Conservation (phyloP, 2,329 filamentous ascomycete genomes). For the Lasiodiplodia sp. region DNA sequence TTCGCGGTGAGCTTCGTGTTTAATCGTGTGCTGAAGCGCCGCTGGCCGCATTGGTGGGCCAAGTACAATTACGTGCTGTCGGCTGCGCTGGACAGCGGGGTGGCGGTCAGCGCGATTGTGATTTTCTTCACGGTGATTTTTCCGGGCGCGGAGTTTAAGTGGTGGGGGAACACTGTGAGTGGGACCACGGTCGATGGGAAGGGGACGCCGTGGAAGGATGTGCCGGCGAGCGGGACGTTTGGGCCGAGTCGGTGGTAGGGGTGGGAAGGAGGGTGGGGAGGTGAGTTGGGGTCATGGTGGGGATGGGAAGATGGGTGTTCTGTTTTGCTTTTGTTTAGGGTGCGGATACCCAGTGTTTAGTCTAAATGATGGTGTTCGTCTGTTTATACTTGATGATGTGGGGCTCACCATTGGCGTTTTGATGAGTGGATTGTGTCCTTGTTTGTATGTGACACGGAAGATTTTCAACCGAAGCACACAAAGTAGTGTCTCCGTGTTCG, state of each 20-base stretch:
- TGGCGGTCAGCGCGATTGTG: constrained; percentile 41
- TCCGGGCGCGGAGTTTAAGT: constrained; percentile 40
- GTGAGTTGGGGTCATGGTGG: neutral
- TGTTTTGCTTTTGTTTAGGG: neutral
- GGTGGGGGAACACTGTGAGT: constrained; percentile 48
- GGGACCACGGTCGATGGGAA: constrained; percentile 46
- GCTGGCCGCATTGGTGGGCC: constrained; percentile 11
- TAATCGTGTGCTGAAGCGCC: neutral
- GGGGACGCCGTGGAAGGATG: constrained; percentile 44
- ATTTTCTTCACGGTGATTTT: constrained; percentile 47
- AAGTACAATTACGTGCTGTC: constrained; percentile 35
- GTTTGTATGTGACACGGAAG: too few species aligned
- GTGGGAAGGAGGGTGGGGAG: too few species aligned
- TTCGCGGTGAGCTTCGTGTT: constrained; percentile 18
- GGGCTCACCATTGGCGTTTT: neutral
- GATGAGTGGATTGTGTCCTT: neutral
- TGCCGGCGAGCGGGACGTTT: constrained; percentile 40
- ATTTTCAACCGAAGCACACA: neutral
- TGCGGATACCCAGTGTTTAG: neutral
- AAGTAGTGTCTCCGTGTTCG: too few species aligned
- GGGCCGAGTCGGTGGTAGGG: constrained; percentile 34
- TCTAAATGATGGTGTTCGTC: neutral
- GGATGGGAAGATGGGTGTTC: neutral
- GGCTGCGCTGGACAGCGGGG: constrained; percentile 45
- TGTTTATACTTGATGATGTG: neutral